Percentiles rank a stretch among this genome's conserved stretches.
phyloP scores from a whole-genome alignment of 441 rosid genomes.

The Omphalea diandra region DNA sequence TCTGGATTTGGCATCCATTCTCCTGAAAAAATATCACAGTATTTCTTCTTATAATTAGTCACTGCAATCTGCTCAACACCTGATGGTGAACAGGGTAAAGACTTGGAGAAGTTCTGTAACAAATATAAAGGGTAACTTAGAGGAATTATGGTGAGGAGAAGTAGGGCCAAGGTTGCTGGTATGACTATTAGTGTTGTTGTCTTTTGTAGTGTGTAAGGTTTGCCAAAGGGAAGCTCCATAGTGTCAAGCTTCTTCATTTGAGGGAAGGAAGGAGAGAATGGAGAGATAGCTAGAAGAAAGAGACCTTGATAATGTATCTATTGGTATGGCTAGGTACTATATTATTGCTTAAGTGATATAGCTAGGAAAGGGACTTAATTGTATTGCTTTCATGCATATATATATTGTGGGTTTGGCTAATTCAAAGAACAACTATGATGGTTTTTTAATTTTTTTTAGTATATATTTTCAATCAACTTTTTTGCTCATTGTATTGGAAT shows the following conservation, averaged over 20 bases:
- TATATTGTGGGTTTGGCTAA: neutral
- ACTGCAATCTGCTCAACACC: too few species aligned
- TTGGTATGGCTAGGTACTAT: too few species aligned
- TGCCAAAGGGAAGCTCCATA: slow-evolving; percentile 23
- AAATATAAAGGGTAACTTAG: slow-evolving; percentile 44
- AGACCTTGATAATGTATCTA: neutral
- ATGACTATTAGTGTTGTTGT: slow-evolving; percentile 44
- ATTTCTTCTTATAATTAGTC: slow-evolving; percentile 30
- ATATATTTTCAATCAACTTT: too few species aligned
- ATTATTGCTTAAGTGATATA: too few species aligned
- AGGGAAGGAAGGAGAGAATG: neutral
- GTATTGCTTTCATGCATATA: neutral
- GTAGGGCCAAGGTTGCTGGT: slow-evolving; percentile 30
- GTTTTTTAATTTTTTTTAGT: too few species aligned
- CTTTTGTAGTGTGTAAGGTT: slow-evolving; percentile 17
- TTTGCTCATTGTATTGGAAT: too few species aligned
- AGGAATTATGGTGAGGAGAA: slow-evolving; percentile 51
- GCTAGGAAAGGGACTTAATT: too few species aligned
- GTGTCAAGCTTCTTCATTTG: slow-evolving; percentile 22
- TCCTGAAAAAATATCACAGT: slow-evolving; percentile 72
- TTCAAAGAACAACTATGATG: neutral
- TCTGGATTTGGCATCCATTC: slow-evolving; percentile 61
- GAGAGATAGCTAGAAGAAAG: neutral
- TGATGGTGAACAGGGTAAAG: neutral
- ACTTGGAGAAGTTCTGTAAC: neutral